Percentiles rank a stretch among this genome's conserved stretches.
These are phyloP conservation scores for Ampelomyces quisqualis DNA, from an alignment of 2,329 filamentous ascomycete species.

Conservation along the genomic window DNA sequence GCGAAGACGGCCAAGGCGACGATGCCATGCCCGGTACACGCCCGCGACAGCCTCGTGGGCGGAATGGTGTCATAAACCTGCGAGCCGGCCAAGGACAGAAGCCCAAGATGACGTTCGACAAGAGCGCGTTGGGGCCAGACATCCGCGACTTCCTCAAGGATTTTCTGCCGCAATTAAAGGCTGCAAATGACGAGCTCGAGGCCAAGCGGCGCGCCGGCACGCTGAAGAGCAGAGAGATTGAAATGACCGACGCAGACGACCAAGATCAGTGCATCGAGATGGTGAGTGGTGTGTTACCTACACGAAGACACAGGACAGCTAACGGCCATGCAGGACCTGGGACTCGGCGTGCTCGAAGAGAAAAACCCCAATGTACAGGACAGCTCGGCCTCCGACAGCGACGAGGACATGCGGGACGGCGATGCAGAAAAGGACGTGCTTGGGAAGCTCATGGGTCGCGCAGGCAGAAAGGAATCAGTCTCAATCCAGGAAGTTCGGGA, in stretches of 20 bases:
- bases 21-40: slow-evolving; percentile 6
- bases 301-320: slow-evolving; percentile 2
- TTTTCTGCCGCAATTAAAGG: slow-evolving; percentile 47
- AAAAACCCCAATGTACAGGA: slow-evolving; percentile 32
- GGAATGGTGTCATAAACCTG: slow-evolving; percentile 28
- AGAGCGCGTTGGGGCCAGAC: slow-evolving; percentile 30
- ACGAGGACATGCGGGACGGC: slow-evolving; percentile 21
- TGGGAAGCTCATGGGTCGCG: slow-evolving; percentile 41
- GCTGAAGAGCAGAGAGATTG: slow-evolving; percentile 40
- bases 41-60: slow-evolving; percentile 6
- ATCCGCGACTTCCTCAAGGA: slow-evolving; percentile 42
- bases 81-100: slow-evolving; percentile 35
- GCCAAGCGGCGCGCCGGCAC: slow-evolving; percentile 43
- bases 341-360: slow-evolving; percentile 50
- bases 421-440: slow-evolving; percentile 36
- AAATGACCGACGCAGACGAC: slow-evolving; percentile 34
- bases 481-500: slow-evolving; percentile 37
- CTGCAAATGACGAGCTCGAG: slow-evolving; percentile 48
- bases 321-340: slow-evolving; percentile 40
- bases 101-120: slow-evolving; percentile 32
- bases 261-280: slow-evolving; percentile 45
- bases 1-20: slow-evolving; percentile 10
- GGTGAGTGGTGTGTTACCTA: slow-evolving; percentile 23
- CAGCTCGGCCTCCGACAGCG: slow-evolving; percentile 24
- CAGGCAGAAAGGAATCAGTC: slow-evolving; percentile 18